phyloP scores from a whole-genome alignment of 805 yeast species.

The Limtongia smithiae region DNA sequence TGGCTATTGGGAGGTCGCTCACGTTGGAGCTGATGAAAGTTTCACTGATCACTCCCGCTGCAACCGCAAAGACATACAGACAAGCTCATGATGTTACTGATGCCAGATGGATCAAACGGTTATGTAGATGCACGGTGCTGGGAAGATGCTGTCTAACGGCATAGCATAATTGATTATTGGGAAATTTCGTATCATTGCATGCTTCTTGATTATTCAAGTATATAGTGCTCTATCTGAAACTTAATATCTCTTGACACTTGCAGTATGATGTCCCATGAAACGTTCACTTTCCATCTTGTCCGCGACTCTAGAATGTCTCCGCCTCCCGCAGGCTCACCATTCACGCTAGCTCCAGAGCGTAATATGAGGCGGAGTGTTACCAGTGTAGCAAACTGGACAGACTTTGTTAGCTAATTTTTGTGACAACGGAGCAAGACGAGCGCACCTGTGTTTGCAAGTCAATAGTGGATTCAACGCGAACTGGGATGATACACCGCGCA shows the following conservation, averaged over 20 bases:
- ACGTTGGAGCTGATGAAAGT: too few relatives aligned
- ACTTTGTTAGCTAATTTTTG: conserved; percentile 32
- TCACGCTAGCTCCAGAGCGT: conserved; percentile 36
- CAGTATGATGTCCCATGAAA: conserved; percentile 61
- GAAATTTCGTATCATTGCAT: too few relatives aligned
- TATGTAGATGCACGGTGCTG: too few relatives aligned
- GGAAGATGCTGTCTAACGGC: too few relatives aligned
- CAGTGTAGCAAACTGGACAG: conserved; percentile 55
- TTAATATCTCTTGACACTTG: conserved; percentile 60
- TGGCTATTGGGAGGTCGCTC: too few relatives aligned
- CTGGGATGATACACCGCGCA: conserved; percentile 61
- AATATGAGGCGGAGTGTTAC: conserved; percentile 51
- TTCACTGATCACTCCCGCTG: too few relatives aligned
- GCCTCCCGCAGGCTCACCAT: neutral
- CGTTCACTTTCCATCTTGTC: conserved; percentile 75
- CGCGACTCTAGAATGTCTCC: conserved; percentile 63
- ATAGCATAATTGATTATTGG: too few relatives aligned
- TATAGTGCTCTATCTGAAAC: conserved; percentile 62
- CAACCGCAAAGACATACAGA: too few relatives aligned
- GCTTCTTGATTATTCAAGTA: conserved; percentile 42
- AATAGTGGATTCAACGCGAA: conserved; percentile 33
- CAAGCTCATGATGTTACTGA: too few relatives aligned
- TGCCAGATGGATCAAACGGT: too few relatives aligned
- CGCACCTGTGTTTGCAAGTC: conserved; percentile 35
- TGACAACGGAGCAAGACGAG: neutral